Evolutionary conservation across 805 yeast genomes (phyloP).

Genomic region (Myxozyma neotropica): DNA sequence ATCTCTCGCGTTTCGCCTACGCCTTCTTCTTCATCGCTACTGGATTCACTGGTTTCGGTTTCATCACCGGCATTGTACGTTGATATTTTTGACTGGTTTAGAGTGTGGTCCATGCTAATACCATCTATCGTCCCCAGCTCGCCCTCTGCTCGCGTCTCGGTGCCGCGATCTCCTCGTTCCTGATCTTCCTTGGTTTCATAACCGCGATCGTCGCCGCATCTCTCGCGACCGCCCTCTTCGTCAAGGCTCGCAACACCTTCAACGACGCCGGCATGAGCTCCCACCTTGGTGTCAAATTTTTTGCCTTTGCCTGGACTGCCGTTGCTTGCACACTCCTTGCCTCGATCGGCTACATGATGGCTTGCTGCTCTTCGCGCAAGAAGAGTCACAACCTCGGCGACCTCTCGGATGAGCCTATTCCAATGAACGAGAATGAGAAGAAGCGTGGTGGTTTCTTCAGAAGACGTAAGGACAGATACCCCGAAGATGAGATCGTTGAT

Average conservation of each 20-base stretch:
- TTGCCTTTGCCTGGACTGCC: constrained; percentile 68
- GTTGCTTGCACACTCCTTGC: constrained; percentile 42
- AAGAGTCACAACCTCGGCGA: constrained; percentile 19
- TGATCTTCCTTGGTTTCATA: constrained; percentile 36
- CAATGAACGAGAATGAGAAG: constrained; percentile 19
- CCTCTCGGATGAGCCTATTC: constrained; percentile 18
- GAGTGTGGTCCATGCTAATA: background rate
- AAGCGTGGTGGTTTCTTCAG: constrained; percentile 27
- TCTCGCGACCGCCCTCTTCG: constrained; percentile 72
- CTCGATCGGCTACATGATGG: constrained; percentile 39
- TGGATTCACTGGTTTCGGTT: constrained; percentile 54
- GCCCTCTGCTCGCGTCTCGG: constrained; percentile 28
- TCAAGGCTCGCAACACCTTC: constrained; percentile 75
- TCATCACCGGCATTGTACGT: constrained; percentile 41
- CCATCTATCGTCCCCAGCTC: constrained; percentile 2
- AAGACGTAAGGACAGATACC: constrained; percentile 20
- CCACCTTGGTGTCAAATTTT: constrained; percentile 39
- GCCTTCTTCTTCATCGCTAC: constrained; percentile 64
- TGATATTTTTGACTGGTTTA: background rate
- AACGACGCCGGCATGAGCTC: constrained; percentile 38
- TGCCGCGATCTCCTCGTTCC: constrained; percentile 30
- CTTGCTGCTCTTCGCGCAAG: constrained; percentile 24
- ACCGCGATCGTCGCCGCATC: constrained; percentile 39
- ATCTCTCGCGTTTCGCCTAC: constrained; percentile 68
- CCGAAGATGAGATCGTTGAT: constrained; percentile 13